Percentiles rank a stretch among this genome's conserved stretches.
These are phyloP conservation scores for Dryadomyces quercus-mongolicae DNA, from an alignment of 2,329 filamentous ascomycete species.

Conservation along the genomic window DNA sequence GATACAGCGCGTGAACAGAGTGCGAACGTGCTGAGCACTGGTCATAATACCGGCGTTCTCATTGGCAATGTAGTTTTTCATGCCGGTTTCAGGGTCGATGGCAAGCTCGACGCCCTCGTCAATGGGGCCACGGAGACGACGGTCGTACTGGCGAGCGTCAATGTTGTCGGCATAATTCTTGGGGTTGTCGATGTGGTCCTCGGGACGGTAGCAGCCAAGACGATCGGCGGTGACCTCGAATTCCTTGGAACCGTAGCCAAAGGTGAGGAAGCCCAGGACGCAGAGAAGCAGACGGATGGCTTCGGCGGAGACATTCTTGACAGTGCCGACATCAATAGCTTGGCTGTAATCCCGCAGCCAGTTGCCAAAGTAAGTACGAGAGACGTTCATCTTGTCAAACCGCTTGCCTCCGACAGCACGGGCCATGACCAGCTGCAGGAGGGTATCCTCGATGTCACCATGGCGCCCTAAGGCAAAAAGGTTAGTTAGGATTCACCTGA, in stretches of 20 bases:
- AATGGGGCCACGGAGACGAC: conserved; percentile 67
- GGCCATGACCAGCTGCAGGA: conserved; percentile 58
- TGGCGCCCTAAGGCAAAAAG: conserved; percentile 48
- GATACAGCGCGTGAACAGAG: conserved; percentile 62
- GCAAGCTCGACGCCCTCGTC: conserved; percentile 67
- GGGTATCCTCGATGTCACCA: conserved; percentile 86
- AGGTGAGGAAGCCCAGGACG: conserved; percentile 81
- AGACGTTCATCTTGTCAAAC: conserved; percentile 78
- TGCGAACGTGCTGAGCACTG: conserved; percentile 64
- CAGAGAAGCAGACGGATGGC: conserved; percentile 83
- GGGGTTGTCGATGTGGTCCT: conserved; percentile 70
- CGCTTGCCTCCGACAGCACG: conserved; percentile 58
- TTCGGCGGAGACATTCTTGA: conserved; percentile 83
- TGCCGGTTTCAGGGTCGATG: conserved; percentile 61
- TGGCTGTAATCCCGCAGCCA: conserved; percentile 92
- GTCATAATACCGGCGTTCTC: conserved; percentile 69
- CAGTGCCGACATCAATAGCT: conserved; percentile 82
- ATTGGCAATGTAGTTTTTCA: conserved; percentile 94
- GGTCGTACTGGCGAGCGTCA: conserved; percentile 74
- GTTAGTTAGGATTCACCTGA: not conserved
- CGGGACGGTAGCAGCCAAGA: conserved; percentile 69
- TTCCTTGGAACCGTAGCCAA: conserved; percentile 72
- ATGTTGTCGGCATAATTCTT: conserved; percentile 82
- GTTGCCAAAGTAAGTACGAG: conserved; percentile 91
- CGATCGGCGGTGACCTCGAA: conserved; percentile 74